Evolutionary conservation across 306 rosid species (phyloP), one percentile per base, ranked within the genome.

Genomic region (Canavalia gladiata): DNA sequence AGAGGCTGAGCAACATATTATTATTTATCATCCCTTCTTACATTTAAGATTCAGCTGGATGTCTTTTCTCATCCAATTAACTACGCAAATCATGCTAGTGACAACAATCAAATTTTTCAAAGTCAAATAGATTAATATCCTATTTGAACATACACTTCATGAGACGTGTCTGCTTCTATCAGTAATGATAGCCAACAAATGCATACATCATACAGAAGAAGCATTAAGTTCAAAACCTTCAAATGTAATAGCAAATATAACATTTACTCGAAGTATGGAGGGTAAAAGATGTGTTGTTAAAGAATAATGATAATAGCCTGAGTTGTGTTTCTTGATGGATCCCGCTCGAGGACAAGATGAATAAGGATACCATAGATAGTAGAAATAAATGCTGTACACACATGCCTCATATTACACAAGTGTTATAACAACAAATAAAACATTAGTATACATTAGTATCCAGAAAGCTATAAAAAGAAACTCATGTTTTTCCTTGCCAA

Each of bases 1-100:
- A 54, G 42, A 65, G 31, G 64, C 25, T 66, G 56, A 11, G 45
- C 52, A 77, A 37, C 80, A 39, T 25, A 76, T 45, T 35, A 2
- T 37, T 35, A 8, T 6, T 58, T 57, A 43, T 18, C 35, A 10
- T 33, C 66, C 18, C 46, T 43, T 47, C 37, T 75, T 59, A 13
- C 54, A 33, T 39, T 46, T 41, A 2, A 13, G 28, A 30, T 3
- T 18, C 10, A 29, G 7, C 7, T 29, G 12, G 66, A 52, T 51
- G 75, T 18, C 82, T 25, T 64, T 35, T 35, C 12, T 35, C 12
- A 47, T 9, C 31, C 31, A 45, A 71, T 51, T 50, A 71, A 76
- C 13, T 47, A 28, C 51, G 49, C 9, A 34, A 49, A 33, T 49
- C 25, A 60, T 33, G 2, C n/a, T 46, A 46, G 70, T 62, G 25